Evolutionary conservation across 805 yeast species (phyloP).

Genomic region (Pichia ethanolica): DNA sequence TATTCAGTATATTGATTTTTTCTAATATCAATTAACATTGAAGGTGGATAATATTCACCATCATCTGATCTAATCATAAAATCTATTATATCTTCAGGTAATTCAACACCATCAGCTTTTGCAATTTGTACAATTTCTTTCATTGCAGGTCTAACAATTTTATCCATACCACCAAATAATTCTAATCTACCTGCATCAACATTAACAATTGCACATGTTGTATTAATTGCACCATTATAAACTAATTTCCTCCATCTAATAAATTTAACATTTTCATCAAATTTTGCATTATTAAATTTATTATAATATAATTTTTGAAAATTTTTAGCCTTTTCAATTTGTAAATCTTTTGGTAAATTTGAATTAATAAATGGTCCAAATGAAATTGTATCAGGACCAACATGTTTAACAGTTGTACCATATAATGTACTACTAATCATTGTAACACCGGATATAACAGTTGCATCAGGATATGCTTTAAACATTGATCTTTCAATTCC

Average conservation of each 20-base stretch:
- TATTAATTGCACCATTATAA: slow-evolving; percentile 41
- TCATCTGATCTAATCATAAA: slow-evolving; percentile 35
- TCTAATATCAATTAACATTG: slow-evolving; percentile 41
- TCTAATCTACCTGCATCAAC: slow-evolving; percentile 34
- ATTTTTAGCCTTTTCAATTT: slow-evolving; percentile 24
- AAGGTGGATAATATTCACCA: slow-evolving; percentile 36
- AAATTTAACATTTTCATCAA: slow-evolving; percentile 31
- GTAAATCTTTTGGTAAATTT: slow-evolving; percentile 18
- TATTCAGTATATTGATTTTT: slow-evolving; percentile 37
- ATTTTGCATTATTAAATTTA: slow-evolving; percentile 22
- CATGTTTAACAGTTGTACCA: slow-evolving; percentile 28
- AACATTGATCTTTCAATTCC: slow-evolving; percentile 32
- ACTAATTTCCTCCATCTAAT: slow-evolving; percentile 41
- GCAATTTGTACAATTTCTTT: slow-evolving; percentile 38
- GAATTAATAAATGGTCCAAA: slow-evolving; percentile 33
- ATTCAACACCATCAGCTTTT: slow-evolving; percentile 37
- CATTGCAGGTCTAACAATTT: slow-evolving; percentile 35
- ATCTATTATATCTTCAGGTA: slow-evolving; percentile 30
- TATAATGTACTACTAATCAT: slow-evolving; percentile 30
- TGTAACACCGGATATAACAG: slow-evolving; percentile 34
- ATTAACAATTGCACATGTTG: slow-evolving; percentile 36
- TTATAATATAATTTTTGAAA: slow-evolving; percentile 30
- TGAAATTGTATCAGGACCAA: slow-evolving; percentile 26
- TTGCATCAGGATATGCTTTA: slow-evolving; percentile 27
- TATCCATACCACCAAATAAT: slow-evolving; percentile 23